These are phyloP conservation scores for Oxyria digyna DNA, from an alignment of 148 eudicot species.

Conservation along the genomic window DNA sequence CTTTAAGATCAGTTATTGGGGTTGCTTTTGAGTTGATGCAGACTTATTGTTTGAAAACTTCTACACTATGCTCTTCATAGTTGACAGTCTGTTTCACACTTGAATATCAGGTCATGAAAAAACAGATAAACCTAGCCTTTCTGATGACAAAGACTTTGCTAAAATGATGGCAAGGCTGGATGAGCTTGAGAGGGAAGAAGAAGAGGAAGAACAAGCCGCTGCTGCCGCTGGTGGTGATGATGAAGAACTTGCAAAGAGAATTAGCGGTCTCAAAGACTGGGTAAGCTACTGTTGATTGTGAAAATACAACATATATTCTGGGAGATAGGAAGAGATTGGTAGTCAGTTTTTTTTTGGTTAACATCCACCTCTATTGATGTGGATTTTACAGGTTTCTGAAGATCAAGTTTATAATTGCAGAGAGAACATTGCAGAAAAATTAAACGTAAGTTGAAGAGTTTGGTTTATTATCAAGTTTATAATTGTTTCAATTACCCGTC, in stretches of 20 bases:
- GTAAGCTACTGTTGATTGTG: background rate
- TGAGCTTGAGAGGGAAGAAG: constrained; percentile 71
- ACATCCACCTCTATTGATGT: background rate
- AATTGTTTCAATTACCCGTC: background rate
- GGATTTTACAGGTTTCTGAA: background rate
- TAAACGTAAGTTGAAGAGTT: background rate
- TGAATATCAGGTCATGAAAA: constrained; percentile 15
- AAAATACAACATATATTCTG: background rate
- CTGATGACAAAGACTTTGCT: constrained; percentile 23
- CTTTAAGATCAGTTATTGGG: background rate
- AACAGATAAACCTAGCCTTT: constrained; percentile 10
- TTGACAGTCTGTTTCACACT: background rate
- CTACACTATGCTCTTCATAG: background rate
- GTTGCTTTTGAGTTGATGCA: constrained; percentile 3
- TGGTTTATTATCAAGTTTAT: background rate
- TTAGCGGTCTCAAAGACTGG: background rate
- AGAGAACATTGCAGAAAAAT: background rate
- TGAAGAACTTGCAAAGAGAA: constrained; percentile 7
- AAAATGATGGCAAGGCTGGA: constrained; percentile 41
- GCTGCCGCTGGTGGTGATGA: constrained; percentile 2
- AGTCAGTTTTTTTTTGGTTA: background rate
- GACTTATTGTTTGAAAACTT: background rate
- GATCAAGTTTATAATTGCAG: background rate
- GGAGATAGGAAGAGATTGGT: background rate
- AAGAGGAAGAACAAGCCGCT: constrained; percentile 25